A percentile compares a stretch with the other conserved stretches of the same genome.
These are phyloP conservation scores for Dianthus caryophyllus DNA, from an alignment of 148 eudicot species.

Conservation along the genomic window DNA sequence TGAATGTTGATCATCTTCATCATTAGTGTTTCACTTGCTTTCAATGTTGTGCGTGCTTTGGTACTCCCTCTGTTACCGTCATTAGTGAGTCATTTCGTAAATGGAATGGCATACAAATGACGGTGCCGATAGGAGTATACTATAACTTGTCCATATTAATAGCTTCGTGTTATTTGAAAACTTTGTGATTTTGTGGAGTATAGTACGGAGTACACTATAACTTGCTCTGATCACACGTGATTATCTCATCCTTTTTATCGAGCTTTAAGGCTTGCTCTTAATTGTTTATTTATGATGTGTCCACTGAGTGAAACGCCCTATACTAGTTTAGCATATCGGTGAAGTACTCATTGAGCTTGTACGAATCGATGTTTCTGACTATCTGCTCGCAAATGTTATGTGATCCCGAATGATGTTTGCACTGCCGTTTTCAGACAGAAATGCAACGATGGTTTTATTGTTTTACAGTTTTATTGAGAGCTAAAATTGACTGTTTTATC, in stretches of 20 bases:
- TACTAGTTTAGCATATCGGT: background rate
- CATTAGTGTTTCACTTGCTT: too few relatives aligned
- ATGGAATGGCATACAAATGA: too few relatives aligned
- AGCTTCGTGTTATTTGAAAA: too few relatives aligned
- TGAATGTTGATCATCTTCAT: too few relatives aligned
- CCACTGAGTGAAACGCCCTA: background rate
- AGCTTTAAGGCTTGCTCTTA: background rate
- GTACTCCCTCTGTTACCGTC: too few relatives aligned
- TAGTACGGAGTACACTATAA: too few relatives aligned
- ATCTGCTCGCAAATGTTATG: background rate
- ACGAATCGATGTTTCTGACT: too few relatives aligned
- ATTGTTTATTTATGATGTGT: background rate
- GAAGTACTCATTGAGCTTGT: background rate
- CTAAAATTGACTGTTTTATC: constrained; percentile 14
- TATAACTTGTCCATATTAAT: background rate
- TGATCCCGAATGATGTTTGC: background rate
- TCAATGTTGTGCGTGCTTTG: too few relatives aligned
- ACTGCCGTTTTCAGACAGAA: background rate
- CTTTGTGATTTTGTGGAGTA: too few relatives aligned
- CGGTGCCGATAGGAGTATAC: too few relatives aligned
- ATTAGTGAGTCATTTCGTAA: too few relatives aligned
- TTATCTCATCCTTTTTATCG: background rate
- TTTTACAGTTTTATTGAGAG: too few relatives aligned
- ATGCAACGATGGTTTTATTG: background rate
- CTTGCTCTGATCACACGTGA: background rate